Evolutionary conservation across 805 yeast genomes (phyloP), one percentile per base, ranked within the genome.

Genomic region (Komagataella mondaviorum): DNA sequence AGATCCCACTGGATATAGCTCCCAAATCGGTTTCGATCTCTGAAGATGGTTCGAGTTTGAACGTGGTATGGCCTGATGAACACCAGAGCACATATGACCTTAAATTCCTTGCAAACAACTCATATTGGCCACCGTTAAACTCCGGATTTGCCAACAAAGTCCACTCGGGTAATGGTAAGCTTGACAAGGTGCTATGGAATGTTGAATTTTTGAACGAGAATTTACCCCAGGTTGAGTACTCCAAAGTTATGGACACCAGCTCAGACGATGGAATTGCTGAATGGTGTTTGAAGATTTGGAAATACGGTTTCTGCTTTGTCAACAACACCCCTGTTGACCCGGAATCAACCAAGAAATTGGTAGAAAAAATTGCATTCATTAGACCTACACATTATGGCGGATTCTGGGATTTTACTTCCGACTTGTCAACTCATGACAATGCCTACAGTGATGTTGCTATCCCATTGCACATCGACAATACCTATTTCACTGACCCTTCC

Each of bases 381-480:
- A 69, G 85, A 46, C 81, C 81, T 23, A 83, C 89, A 1, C 89
- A 83, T 60, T 83, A 83, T 56, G 88, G 88, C n/a, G 88, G 85
- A 1, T 82, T 83, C 65, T 83, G 88, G 88, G 87, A 81, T 60
- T 83, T 83, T 63, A 83, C 88, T 8, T 73, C 85, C 4, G 85
- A 83, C 58, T 67, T 83, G 58, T 72, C 81, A 48, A 80, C 77
- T 66, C 76, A 78, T 53, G 89, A 83, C 59, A 81, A 86, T 3
- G 89, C 89, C 3, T 83, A 83, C 61, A 82, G 88, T 14, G 80
- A 81, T 58, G 69, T 81, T 51, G 83, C 78, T 55, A 77, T 83
- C 49, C 76, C 77, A 6, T 65, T 77, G 8, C 89, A 83, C 58
- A 82, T 88, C 2, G 88, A 83, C 61, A 88, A 88, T 4, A 83